Conservation (phyloP, 768 basidiomycete species). For the Omphalotus guepiniiformis region DNA sequence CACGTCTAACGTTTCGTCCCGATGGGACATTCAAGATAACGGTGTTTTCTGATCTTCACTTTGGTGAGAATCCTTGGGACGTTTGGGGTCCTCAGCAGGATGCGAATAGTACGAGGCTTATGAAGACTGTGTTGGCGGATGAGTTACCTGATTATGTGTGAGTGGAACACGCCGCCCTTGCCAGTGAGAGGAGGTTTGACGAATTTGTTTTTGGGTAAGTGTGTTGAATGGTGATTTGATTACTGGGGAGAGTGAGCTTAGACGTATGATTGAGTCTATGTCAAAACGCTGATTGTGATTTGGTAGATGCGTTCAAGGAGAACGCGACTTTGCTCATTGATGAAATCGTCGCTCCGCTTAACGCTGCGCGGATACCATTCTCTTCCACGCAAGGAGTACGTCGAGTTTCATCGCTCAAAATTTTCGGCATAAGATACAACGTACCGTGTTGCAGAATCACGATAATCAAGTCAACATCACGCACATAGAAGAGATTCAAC, state of each 20-base stretch:
- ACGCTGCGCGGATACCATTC: slow-evolving; percentile 54
- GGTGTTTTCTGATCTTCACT: slow-evolving; percentile 73
- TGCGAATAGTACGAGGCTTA: slow-evolving; percentile 53
- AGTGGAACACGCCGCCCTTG: slow-evolving; percentile 16
- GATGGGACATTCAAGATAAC: slow-evolving; percentile 70
- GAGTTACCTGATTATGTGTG: slow-evolving; percentile 73
- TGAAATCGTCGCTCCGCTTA: slow-evolving; percentile 57
- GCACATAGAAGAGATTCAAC: slow-evolving; percentile 60
- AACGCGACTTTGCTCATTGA: slow-evolving; percentile 68
- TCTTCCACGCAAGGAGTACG: slow-evolving; percentile 66
- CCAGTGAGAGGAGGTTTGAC: background rate
- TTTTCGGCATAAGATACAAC: too few species aligned
- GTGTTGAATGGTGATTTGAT: slow-evolving; percentile 73
- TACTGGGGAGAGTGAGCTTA: slow-evolving; percentile 58
- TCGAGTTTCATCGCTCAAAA: background rate
- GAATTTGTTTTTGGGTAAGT: slow-evolving; percentile 26
- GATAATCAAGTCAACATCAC: slow-evolving; percentile 73
- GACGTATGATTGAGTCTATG: background rate
- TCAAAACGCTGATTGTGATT: background rate
- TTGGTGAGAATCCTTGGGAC: slow-evolving; percentile 72
- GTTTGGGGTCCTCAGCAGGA: slow-evolving; percentile 67
- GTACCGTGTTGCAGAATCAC: slow-evolving; percentile 66
- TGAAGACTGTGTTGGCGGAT: slow-evolving; percentile 48
- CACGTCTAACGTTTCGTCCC: slow-evolving; percentile 48
- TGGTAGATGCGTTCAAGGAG: slow-evolving; percentile 56